phyloP scores from a whole-genome alignment of 805 yeast genomes.

The Yueomyces sinensis region DNA sequence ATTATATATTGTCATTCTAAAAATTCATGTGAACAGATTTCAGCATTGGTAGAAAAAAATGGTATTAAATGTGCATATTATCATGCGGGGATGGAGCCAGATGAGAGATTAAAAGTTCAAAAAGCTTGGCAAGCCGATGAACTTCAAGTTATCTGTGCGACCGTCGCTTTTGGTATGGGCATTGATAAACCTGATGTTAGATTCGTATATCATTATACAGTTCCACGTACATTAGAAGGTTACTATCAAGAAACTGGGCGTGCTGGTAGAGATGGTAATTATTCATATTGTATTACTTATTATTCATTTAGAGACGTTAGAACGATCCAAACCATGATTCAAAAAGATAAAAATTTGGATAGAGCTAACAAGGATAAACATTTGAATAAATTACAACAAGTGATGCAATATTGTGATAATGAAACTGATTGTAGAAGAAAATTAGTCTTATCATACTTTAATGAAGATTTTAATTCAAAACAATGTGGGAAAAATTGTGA shows the following conservation, averaged over 20 bases:
- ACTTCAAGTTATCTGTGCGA: slow-evolving; percentile 80
- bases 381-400: slow-evolving; percentile 62
- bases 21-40: slow-evolving; percentile 70
- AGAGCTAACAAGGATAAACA: slow-evolving; percentile 61
- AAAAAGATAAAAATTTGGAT: slow-evolving; percentile 57
- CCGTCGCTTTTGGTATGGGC: slow-evolving; percentile 99
- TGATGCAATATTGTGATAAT: slow-evolving; percentile 85
- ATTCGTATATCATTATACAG: slow-evolving; percentile 74
- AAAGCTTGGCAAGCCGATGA: slow-evolving; percentile 64
- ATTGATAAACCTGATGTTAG: slow-evolving; percentile 94
- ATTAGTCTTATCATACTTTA: slow-evolving; percentile 82
- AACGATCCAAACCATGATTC: slow-evolving; percentile 61
- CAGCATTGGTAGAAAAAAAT: slow-evolving; percentile 39
- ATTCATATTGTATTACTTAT: slow-evolving; percentile 71
- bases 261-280: slow-evolving; percentile 91
- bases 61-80: slow-evolving; percentile 68
- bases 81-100: slow-evolving; percentile 90
- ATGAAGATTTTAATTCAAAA: slow-evolving; percentile 59
- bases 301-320: slow-evolving; percentile 74
- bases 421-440: slow-evolving; percentile 79
- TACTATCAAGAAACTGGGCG: slow-evolving; percentile 97
- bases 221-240: slow-evolving; percentile 88
- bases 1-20: slow-evolving; percentile 91
- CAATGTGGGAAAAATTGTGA: slow-evolving; percentile 71
- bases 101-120: slow-evolving; percentile 63